Percentiles rank a stretch among this genome's conserved stretches.
Evolutionary conservation across 2,329 filamentous ascomycete genomes (phyloP).

Genomic region (Sporothrix dimorphospora): DNA sequence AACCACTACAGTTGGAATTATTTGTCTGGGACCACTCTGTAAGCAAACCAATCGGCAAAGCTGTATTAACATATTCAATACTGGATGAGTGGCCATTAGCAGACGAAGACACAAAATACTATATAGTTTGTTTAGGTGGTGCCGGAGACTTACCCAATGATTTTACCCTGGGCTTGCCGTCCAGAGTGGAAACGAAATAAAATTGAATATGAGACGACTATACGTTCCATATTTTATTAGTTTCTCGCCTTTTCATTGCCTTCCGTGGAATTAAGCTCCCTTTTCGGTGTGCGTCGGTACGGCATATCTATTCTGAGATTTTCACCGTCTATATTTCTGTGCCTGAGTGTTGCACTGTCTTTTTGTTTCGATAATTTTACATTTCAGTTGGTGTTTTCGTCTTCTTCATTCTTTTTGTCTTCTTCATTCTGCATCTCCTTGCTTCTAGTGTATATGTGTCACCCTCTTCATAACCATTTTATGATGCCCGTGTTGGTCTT

Average conservation of each 20-base stretch:
- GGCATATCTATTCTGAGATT: background rate
- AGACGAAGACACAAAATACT: too few relatives aligned
- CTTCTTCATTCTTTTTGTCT: too few relatives aligned
- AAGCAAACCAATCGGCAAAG: constrained; percentile 19
- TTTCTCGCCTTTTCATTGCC: too few relatives aligned
- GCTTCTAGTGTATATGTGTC: too few relatives aligned
- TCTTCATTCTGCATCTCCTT: too few relatives aligned
- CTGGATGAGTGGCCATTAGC: too few relatives aligned
- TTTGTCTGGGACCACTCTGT: background rate
- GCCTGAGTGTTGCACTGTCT: too few relatives aligned
- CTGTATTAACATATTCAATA: background rate
- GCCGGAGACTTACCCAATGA: constrained; percentile 29
- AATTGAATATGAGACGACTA: background rate
- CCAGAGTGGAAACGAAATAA: background rate
- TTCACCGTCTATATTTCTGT: background rate
- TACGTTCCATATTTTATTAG: background rate
- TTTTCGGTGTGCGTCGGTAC: background rate
- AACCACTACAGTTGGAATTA: background rate
- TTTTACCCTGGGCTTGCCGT: constrained; percentile 39
- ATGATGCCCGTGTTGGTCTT: too few relatives aligned
- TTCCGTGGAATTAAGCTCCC: background rate
- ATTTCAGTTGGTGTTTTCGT: too few relatives aligned
- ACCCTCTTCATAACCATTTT: too few relatives aligned
- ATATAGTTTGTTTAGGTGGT: background rate
- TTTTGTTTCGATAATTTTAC: too few relatives aligned